phyloP scores from a whole-genome alignment of 768 basidiomycete species.

The Collybia mongolica region DNA sequence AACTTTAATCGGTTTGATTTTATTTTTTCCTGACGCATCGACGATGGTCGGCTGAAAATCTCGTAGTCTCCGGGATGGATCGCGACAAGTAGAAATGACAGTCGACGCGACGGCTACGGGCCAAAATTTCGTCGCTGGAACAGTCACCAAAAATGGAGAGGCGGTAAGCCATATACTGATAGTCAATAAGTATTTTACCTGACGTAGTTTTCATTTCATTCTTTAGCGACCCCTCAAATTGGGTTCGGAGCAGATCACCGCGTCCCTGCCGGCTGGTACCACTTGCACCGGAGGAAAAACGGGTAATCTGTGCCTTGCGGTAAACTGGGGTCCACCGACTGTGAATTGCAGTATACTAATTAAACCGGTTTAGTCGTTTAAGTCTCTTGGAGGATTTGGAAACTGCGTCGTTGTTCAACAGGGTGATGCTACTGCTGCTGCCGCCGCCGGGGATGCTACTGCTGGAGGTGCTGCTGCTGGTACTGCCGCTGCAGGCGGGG shows the following conservation, averaged over 20 bases:
- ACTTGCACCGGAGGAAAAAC: slow-evolving; percentile 48
- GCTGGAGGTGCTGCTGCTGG: slow-evolving; percentile 14
- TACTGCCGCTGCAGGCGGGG: slow-evolving; percentile 7
- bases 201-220: background rate
- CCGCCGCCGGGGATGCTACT: slow-evolving; percentile 10
- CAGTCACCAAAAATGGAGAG: slow-evolving; percentile 44
- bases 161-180: slow-evolving; percentile 29
- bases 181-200: background rate
- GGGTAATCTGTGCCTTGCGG: slow-evolving; percentile 47
- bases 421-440: slow-evolving; percentile 15
- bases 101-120: slow-evolving; percentile 47
- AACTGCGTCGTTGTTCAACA: slow-evolving; percentile 53
- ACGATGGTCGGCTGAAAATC: background rate
- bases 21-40: background rate
- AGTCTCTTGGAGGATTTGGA: slow-evolving; percentile 49
- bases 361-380: slow-evolving; percentile 33
- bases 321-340: slow-evolving; percentile 17
- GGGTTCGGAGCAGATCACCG: slow-evolving; percentile 39
- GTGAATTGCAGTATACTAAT: background rate
- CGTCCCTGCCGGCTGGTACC: slow-evolving; percentile 45
- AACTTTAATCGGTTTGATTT: slow-evolving; percentile 45
- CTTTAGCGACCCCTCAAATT: slow-evolving; percentile 33
- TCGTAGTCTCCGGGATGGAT: slow-evolving; percentile 43
- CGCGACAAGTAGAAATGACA: slow-evolving; percentile 41
- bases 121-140: slow-evolving; percentile 32